phyloP scores from a whole-genome alignment of 257 asterid genomes.

The Verbascum thapsus region DNA sequence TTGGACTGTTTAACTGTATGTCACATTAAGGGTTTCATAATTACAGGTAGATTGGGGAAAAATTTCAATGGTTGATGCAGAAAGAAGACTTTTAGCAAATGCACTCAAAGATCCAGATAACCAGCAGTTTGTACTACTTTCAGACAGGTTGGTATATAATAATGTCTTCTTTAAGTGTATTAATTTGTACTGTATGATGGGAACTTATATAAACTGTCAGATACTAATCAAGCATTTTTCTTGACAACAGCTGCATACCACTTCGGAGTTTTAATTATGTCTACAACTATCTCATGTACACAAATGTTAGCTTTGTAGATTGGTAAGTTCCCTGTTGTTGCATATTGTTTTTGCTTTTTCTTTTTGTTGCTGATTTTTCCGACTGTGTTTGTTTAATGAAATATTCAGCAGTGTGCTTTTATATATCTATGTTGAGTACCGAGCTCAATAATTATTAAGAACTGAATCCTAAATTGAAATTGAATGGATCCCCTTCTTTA shows the following conservation, averaged over 20 bases:
- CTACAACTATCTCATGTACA: constrained; percentile 93
- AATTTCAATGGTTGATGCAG: constrained; percentile 99
- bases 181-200: constrained; percentile 27
- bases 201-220: constrained; percentile 20
- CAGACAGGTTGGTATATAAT: constrained; percentile 73
- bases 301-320: constrained; percentile 63
- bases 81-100: constrained; percentile 81
- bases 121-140: constrained; percentile 85
- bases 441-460: constrained; percentile 7
- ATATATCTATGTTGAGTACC: neutral
- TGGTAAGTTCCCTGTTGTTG: constrained; percentile 41
- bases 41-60: constrained; percentile 64
- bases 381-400: neutral
- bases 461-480: constrained; percentile 5
- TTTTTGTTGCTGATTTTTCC: constrained; percentile 3
- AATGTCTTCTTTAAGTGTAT: constrained; percentile 27
- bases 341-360: constrained; percentile 8
- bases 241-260: constrained; percentile 87
- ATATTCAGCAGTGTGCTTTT: constrained; percentile 18
- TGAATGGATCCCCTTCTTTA: constrained; percentile 1
- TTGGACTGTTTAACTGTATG: constrained; percentile 13
- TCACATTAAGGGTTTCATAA: constrained; percentile 14
- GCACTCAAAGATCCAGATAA: constrained; percentile 88
- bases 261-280: constrained; percentile 79
- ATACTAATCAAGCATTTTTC: constrained; percentile 37